A percentile compares a stretch with the other conserved stretches of the same genome.
These are phyloP conservation scores for Mortierella sp. DNA, from an alignment of 371 early-diverging fungal genomes.

Conservation along the genomic window DNA sequence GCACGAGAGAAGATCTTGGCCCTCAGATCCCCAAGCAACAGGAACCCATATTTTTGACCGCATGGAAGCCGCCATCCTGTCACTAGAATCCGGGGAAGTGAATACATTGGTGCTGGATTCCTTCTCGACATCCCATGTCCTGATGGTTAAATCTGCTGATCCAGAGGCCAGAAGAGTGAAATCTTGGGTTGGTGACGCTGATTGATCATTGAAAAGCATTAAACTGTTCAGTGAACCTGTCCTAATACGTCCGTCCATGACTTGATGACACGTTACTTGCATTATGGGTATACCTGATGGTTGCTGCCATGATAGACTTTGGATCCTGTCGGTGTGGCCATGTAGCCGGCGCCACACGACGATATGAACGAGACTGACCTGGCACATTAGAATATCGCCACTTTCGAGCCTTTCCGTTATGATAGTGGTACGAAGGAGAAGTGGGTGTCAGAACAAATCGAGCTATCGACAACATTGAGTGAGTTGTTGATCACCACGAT, in stretches of 20 bases:
- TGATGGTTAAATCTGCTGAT: conserved; percentile 54
- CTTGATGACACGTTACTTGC: background rate
- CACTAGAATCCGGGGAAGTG: conserved; percentile 19
- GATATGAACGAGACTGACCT: conserved; percentile 9
- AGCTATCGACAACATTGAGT: too few species aligned
- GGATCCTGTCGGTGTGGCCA: conserved; percentile 38
- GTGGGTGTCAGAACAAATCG: too few species aligned
- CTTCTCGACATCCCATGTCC: conserved; percentile 53
- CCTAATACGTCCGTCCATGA: background rate
- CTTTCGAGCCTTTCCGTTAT: conserved; percentile 46
- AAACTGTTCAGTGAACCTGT: too few species aligned
- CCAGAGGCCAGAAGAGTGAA: conserved; percentile 50
- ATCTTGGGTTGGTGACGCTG: conserved; percentile 1
- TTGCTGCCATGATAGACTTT: conserved; percentile 43
- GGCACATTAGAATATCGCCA: conserved; percentile 38
- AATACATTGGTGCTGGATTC: conserved; percentile 5
- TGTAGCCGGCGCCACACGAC: conserved; percentile 23
- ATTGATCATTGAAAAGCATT: background rate
- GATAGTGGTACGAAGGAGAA: background rate
- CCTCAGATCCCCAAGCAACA: conserved; percentile 29
- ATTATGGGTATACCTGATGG: conserved; percentile 14
- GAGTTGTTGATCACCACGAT: too few species aligned
- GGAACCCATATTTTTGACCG: conserved; percentile 37
- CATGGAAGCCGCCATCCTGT: conserved; percentile 1
- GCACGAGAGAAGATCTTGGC: conserved; percentile 20